Evolutionary conservation across 192 early-diverging fungal species (phyloP), one percentile per base, ranked within the genome.

Genomic region (Cetraspora pellucida): DNA sequence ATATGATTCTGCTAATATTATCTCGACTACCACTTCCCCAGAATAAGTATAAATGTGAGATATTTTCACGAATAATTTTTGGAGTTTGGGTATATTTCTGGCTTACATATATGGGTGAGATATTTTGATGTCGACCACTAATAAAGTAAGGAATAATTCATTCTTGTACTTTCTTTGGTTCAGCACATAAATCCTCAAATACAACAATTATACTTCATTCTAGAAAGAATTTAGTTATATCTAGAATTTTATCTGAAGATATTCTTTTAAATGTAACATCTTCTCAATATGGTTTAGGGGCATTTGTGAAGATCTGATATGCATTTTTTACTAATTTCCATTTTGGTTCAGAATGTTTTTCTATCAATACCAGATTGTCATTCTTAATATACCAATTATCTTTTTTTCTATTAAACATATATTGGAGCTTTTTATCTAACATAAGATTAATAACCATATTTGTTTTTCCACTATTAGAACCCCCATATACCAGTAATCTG

Each of bases 371-470:
- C 0, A 68, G 65, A 46, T 68, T 37, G 45, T 68, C 65, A 47
- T 68, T 71, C 25, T 1, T 71, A n/a, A 71, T 71, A 71, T 71
- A 71, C 7, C 6, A 9, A 43, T 52, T 27, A 0, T 47, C 68
- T 52, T 71, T 71, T 1, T 71, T 71, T 0, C 68, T 47, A 9
- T 71, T 71, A 27, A 71, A 71, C 49, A 71, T 52, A 2, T 25
- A 11, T 14, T 71, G 49, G 1, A 71, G 19, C 52, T 71, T 71
- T 0, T 71, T 71, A 52, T n/a, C 49, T 0, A 71, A 14, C 47
- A 71, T 71, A 27, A 71, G 68, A 52, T 71, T 71, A 17, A 71
- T 52, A 0, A 28, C 68, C 68, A 71, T 71, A 52, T 71, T 71
- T 2, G 68, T 71, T 71, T 71, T 71, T 71, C 68, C 68, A 47